A percentile compares a stretch with the other conserved stretches of the same genome.
phyloP scores from a whole-genome alignment of 2,329 filamentous ascomycete genomes.

The Aureobasidium melanogenum region DNA sequence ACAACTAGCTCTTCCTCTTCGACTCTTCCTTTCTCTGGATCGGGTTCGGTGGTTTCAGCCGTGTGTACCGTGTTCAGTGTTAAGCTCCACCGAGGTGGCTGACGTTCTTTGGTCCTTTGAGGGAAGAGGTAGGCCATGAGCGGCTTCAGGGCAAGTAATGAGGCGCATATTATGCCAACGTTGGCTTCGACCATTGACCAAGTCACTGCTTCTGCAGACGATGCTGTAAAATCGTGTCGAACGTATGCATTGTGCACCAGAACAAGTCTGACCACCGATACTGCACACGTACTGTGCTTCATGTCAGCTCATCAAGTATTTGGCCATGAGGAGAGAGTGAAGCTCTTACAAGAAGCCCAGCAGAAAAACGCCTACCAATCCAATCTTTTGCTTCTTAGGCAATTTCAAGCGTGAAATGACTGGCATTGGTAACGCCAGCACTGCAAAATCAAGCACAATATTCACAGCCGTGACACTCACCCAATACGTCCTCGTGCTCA shows the following conservation, averaged over 20 bases:
- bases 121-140: conserved; percentile 30
- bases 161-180: conserved; percentile 37
- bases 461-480: conserved; percentile 30
- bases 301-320: background rate
- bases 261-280: conserved; percentile 6
- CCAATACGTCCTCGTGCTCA: conserved; percentile 34
- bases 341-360: conserved; percentile 25
- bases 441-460: conserved; percentile 28
- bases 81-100: conserved; percentile 11
- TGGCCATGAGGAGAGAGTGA: conserved; percentile 20
- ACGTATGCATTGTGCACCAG: conserved; percentile 2
- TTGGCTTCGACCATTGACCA: conserved; percentile 37
- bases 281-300: conserved; percentile 1
- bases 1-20: background rate
- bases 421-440: conserved; percentile 27
- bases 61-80: background rate
- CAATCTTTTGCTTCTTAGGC: conserved; percentile 24
- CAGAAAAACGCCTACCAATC: conserved; percentile 26
- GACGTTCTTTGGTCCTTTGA: conserved; percentile 16
- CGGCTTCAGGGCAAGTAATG: conserved; percentile 35
- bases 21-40: background rate
- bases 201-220: conserved; percentile 31
- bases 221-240: conserved; percentile 14
- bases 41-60: background rate
- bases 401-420: conserved; percentile 25